A percentile compares a stretch with the other conserved stretches of the same genome.
These are phyloP conservation scores for Colletotrichum endophyticum DNA, from an alignment of 2,329 filamentous ascomycete genomes.

Conservation along the genomic window DNA sequence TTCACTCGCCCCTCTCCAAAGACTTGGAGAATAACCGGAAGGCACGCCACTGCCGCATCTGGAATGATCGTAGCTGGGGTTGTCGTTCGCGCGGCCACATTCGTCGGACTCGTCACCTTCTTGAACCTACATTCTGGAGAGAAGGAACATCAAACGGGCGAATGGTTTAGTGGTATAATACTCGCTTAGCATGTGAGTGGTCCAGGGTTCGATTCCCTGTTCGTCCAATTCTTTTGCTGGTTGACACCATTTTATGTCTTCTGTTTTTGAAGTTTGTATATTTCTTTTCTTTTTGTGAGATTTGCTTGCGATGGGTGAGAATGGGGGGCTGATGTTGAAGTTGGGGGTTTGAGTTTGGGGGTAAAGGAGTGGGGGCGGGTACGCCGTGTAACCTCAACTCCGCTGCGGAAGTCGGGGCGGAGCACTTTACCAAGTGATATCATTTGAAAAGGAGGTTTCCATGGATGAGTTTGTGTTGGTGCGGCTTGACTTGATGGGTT, in stretches of 20 bases:
- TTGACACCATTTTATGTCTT: neutral
- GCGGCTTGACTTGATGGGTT: fast-evolving
- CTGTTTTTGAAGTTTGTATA: neutral
- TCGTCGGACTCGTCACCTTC: neutral
- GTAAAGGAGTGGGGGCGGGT: neutral
- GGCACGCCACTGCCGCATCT: neutral
- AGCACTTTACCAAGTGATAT: neutral
- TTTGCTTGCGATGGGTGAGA: neutral
- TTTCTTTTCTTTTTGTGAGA: neutral
- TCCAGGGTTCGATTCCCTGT: neutral
- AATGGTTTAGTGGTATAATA: slow-evolving; percentile 1
- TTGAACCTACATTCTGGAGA: fast-evolving
- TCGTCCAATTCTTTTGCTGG: neutral
- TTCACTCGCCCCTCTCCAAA: fast-evolving
- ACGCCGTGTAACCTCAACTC: neutral
- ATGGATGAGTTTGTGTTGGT: neutral
- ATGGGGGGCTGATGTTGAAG: neutral
- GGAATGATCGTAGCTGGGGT: neutral
- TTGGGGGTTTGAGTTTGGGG: neutral
- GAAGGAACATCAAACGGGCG: neutral
- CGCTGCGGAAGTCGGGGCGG: neutral
- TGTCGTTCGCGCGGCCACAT: neutral
- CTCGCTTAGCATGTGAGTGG: slow-evolving; percentile 1
- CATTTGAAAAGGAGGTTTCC: neutral
- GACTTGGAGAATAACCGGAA: fast-evolving